Base-by-base conservation (phyloP, 257 asterid species). In the Cordia subcordata region DNA sequence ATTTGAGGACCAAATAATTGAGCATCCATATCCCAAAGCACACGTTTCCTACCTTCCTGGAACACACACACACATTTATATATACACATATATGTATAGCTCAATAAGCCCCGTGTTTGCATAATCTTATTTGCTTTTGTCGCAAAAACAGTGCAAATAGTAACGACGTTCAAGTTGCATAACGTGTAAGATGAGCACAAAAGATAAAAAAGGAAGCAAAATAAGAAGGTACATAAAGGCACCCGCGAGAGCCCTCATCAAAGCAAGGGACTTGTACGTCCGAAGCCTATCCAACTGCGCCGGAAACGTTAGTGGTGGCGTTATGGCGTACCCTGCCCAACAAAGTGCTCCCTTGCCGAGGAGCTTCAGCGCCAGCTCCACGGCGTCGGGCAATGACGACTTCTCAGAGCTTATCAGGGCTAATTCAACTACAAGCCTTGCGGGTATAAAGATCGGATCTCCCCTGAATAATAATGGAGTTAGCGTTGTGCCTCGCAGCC, bases 181-280 rank as follows among this genome's bases (percentile, higher is more conserved):
- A n/a, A 58, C 38, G 40, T 49, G n/a, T 33, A 55, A 51, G 39
- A 77, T 72, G 82, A 55, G 63, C 59, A 72, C n/a, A 16, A 58
- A 47, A 12, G 47, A 3, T 0, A 20, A 3, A 2, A 75, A 64
- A 57, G 66, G 52, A 16, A 61, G 75, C 70, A 81, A 63, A 66
- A 63, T 72, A 53, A 47, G 47, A 20, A 68, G 66, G 46, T 77
- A 35, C 79, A 56, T 84, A 33, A 83, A 64, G 66, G 78, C 62
- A 23, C 82, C 89, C 2, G 22, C 63, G 0, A 73, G 63, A 38
- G 19, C 75, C 33, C 76, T 86, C 63, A 57, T 62, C 53, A 70
- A 70, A 47, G 85, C 74, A 45, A 75, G 85, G 49, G 84, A 84
- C 51, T 68, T 78, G 33, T 86, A 81, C 73, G 72, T 74, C 23